Evolutionary conservation across 257 asterid genomes (phyloP), one percentile per base, ranked within the genome.

Genomic region (Primulina eburnea): DNA sequence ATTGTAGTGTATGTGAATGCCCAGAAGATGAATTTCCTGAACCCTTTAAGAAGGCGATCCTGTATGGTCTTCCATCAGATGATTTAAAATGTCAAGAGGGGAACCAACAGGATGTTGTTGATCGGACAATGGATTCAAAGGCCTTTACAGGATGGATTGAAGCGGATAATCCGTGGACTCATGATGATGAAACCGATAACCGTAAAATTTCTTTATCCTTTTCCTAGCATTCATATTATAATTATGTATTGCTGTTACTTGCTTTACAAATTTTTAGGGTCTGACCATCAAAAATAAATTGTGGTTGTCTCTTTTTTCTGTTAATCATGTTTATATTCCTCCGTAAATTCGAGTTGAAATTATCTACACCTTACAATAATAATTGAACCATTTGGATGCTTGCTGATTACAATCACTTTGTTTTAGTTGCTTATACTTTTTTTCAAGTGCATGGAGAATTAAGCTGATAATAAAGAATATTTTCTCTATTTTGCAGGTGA

Each of bases 21-120:
- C 96, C 98, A 52, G 96, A 89, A 75, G 80, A 68, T 76, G 98
- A 92, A 77, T 92, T 92, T 79, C 98, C 98, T 0, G 95, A 88
- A 74, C 77, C 77, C 65, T 90, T 92, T 73, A 89, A 81, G 90
- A 84, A 75, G 85, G 81, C 87, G 18, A 60, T 57, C 35, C 77
- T 30, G 35, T 47, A 14, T 52, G 80, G 86, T 70, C 90, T 92
- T 66, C 60, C 89, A 8, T 81, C 87, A 53, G 95, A 88, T 80
- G 96, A 92, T 81, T 82, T 86, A 78, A 90, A 80, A 78, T 92
- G 98, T 77, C 98, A 92, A 88, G 96, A 90, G 87, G 98, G 96
- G 77, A 88, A 86, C 72, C 97, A 92, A 26, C 76, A 89, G 80
- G 95, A 90, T 69, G 77, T 95, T 5, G 98, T 92, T 65, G 98